These are phyloP conservation scores for Syzygium aqueum DNA, from an alignment of 345 rosid genomes.

Conservation along the genomic window DNA sequence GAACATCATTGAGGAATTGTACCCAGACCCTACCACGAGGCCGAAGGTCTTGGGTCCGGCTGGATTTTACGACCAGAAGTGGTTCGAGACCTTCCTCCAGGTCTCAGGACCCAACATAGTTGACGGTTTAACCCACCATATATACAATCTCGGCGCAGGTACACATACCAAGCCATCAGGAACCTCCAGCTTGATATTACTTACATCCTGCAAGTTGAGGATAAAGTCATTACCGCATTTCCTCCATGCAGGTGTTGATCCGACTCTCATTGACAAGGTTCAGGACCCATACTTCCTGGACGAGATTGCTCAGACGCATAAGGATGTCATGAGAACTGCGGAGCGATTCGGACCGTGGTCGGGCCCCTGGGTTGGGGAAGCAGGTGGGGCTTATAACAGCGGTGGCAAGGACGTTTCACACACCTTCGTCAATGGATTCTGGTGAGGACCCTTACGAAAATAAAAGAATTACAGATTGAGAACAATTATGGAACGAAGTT, in stretches of 20 bases:
- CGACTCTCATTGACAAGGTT: constrained; percentile 23
- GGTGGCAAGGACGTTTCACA: constrained; percentile 55
- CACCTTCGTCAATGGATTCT: constrained; percentile 53
- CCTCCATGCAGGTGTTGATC: constrained; percentile 29
- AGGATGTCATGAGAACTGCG: constrained; percentile 11
- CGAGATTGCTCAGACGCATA: constrained; percentile 34
- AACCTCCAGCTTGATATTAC: background rate
- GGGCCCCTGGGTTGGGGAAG: constrained; percentile 56
- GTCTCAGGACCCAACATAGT: constrained; percentile 32
- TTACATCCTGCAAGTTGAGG: background rate
- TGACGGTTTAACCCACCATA: constrained; percentile 50
- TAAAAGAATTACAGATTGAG: background rate
- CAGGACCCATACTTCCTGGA: constrained; percentile 46
- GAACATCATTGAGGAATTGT: constrained; percentile 17
- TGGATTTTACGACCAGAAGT: constrained; percentile 46
- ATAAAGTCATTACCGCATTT: background rate
- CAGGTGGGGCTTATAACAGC: constrained; percentile 64
- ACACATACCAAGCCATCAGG: background rate
- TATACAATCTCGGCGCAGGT: constrained; percentile 59
- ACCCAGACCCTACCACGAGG: constrained; percentile 15
- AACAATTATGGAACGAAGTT: background rate
- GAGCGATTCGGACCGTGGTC: constrained; percentile 37
- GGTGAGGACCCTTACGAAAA: constrained; percentile 12
- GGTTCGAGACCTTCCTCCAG: constrained; percentile 34
- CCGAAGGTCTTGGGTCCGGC: constrained; percentile 48